phyloP scores from a whole-genome alignment of 148 eudicot genomes.

The Vaccinium corymbosum region DNA sequence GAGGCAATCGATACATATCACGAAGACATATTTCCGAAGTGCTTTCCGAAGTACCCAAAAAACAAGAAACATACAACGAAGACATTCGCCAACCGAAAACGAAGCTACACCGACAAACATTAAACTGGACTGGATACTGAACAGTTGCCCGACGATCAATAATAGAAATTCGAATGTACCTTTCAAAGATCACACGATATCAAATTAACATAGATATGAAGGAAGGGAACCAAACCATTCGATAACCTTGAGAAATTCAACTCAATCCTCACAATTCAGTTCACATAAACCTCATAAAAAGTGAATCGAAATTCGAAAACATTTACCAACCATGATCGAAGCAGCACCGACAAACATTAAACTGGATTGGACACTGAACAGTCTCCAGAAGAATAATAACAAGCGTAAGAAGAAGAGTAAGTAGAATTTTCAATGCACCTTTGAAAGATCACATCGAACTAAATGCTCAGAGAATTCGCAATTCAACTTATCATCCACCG shows the following conservation, averaged over 20 bases:
- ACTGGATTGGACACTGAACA: background rate
- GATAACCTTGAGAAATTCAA: no score
- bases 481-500: background rate
- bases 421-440: background rate
- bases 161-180: background rate
- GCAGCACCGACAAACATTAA: background rate
- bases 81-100: background rate
- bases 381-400: background rate
- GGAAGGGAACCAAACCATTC: no score
- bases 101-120: background rate
- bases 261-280: no score
- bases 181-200: background rate
- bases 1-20: no score
- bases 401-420: no score
- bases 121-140: background rate
- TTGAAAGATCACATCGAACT: background rate
- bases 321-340: background rate
- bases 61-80: no score
- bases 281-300: no score
- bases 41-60: no score
- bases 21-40: background rate
- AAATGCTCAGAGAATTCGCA: background rate
- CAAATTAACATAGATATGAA: no score
- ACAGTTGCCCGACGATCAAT: background rate
- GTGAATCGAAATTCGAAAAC: no score